Conservation (phyloP, 2,329 filamentous ascomycete genomes). For the Parafenestella ontariensis region DNA sequence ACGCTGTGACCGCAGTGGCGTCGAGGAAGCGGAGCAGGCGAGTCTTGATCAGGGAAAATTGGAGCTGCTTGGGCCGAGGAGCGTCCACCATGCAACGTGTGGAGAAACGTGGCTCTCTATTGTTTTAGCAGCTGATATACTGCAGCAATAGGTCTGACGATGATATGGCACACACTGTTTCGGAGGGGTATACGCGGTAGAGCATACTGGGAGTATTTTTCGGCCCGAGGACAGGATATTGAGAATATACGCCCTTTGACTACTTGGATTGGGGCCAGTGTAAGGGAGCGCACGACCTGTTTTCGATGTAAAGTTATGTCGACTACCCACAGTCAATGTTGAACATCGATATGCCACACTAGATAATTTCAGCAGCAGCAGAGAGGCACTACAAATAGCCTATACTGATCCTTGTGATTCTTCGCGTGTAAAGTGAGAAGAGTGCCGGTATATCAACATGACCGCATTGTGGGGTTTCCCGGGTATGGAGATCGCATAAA, state of each 20-base stretch:
- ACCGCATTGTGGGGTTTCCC: neutral
- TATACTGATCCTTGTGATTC: neutral
- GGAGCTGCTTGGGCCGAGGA: neutral
- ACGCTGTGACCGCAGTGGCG: neutral
- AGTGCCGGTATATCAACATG: neutral
- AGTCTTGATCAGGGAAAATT: neutral
- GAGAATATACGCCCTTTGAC: neutral
- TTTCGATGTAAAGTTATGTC: neutral
- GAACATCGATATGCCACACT: neutral
- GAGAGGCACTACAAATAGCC: neutral
- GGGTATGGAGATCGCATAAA: slow-evolving; percentile 1
- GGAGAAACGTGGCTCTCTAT: slow-evolving; percentile 7
- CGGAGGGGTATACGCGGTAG: neutral
- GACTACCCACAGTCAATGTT: too few species aligned
- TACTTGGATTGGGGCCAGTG: neutral
- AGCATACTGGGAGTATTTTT: neutral
- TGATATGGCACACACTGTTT: neutral
- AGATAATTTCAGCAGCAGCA: neutral
- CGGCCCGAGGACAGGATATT: neutral
- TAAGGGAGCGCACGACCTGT: neutral
- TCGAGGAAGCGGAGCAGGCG: neutral
- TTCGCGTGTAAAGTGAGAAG: neutral
- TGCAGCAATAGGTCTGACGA: neutral
- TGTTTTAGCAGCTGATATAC: neutral
- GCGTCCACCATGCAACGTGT: neutral